These are phyloP conservation scores for Serendipita indica DNA, from an alignment of 768 basidiomycete species.

Conservation along the genomic window DNA sequence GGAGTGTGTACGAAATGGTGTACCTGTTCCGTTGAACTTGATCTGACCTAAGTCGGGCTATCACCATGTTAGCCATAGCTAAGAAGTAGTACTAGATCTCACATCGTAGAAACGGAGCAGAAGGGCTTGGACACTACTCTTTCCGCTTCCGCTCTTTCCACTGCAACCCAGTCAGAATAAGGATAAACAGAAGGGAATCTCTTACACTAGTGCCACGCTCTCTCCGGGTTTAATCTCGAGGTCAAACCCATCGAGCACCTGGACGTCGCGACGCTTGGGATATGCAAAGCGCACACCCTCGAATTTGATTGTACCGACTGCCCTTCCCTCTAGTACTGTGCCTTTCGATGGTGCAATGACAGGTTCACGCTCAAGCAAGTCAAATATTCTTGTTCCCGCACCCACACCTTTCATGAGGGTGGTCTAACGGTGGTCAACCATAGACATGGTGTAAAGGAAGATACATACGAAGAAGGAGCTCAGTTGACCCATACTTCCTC, in stretches of 20 bases:
- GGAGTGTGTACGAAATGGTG: slow-evolving; percentile 14
- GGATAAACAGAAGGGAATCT: slow-evolving; percentile 15
- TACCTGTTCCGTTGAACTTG: slow-evolving; percentile 76
- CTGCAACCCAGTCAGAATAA: slow-evolving; percentile 26
- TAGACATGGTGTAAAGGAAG: slow-evolving; percentile 12
- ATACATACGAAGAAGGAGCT: slow-evolving; percentile 29
- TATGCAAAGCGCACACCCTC: slow-evolving; percentile 81
- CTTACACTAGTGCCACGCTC: slow-evolving; percentile 84
- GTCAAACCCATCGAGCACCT: slow-evolving; percentile 69
- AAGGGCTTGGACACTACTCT: slow-evolving; percentile 80
- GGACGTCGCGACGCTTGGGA: slow-evolving; percentile 67
- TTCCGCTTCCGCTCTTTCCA: slow-evolving; percentile 86
- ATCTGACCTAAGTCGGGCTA: slow-evolving; percentile 60
- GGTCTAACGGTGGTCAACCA: slow-evolving; percentile 31
- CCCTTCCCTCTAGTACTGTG: slow-evolving; percentile 34
- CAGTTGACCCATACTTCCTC: slow-evolving; percentile 9
- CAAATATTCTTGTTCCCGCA: slow-evolving; percentile 86
- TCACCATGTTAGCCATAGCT: background rate
- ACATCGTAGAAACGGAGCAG: slow-evolving; percentile 73
- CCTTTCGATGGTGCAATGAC: slow-evolving; percentile 56
- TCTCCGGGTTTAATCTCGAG: slow-evolving; percentile 71
- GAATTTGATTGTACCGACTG: slow-evolving; percentile 61
- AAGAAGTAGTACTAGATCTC: background rate
- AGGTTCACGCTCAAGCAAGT: slow-evolving; percentile 69
- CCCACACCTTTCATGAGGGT: slow-evolving; percentile 96